Evolutionary conservation across 257 asterid genomes (phyloP).

Genomic region (Solanum okadae): DNA sequence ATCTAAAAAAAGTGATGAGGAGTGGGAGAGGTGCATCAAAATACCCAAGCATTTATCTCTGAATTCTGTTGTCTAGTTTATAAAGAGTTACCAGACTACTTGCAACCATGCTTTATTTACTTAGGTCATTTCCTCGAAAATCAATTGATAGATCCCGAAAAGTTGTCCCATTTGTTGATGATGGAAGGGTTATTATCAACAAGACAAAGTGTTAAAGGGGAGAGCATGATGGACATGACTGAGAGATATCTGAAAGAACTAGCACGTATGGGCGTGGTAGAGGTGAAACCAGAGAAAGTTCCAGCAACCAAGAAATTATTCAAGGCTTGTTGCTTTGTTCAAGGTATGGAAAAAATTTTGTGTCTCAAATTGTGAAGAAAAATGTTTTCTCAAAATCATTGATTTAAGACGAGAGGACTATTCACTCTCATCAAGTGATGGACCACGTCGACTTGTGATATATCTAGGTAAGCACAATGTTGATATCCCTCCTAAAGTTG

Average conservation of each 20-base stretch:
- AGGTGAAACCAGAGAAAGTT: background rate
- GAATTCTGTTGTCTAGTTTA: background rate
- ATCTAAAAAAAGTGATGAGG: background rate
- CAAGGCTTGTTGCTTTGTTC: background rate
- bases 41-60: background rate
- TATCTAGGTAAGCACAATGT: background rate
- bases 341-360: background rate
- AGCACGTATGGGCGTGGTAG: background rate
- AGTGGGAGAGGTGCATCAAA: background rate
- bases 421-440: background rate
- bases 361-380: background rate
- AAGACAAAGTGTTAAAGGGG: background rate
- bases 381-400: background rate
- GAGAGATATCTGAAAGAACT: constrained; percentile 1
- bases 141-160: background rate
- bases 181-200: constrained; percentile 1
- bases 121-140: constrained; percentile 6
- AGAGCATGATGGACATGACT: background rate
- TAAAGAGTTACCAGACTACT: background rate
- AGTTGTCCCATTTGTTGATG: background rate
- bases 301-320: background rate
- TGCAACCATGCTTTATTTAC: background rate
- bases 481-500: too few species aligned
- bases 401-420: background rate
- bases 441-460: background rate